These are phyloP conservation scores for Salpingoeca rosetta DNA, from an alignment of 78 protist species.

Conservation along the genomic window DNA sequence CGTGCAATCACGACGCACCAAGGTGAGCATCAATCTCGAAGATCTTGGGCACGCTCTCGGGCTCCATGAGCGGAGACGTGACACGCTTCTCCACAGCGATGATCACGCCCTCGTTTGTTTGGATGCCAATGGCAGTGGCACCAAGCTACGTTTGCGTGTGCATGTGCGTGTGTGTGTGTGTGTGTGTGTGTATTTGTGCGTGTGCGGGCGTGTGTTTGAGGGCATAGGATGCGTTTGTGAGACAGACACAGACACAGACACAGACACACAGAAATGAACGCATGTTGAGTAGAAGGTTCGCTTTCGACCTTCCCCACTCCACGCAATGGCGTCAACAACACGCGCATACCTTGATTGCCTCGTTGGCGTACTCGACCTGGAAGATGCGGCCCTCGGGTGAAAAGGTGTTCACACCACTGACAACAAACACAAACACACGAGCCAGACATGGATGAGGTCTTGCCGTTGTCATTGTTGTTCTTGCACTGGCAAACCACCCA, in stretches of 20 bases:
- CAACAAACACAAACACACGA: background rate
- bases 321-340: background rate
- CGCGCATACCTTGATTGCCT: conserved; percentile 87
- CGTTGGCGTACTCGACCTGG: conserved; percentile 97
- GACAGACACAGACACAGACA: background rate
- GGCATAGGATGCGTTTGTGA: background rate
- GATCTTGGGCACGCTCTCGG: conserved; percentile 52
- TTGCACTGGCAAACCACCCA: no score
- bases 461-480: no score
- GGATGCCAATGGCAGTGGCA: conserved; percentile 94
- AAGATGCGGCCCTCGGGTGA: conserved; percentile 98
- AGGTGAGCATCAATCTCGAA: conserved; percentile 4
- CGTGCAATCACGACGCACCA: no score
- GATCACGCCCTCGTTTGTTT: conserved; percentile 93
- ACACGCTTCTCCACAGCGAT: conserved; percentile 95
- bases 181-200: no score
- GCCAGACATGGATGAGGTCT: no score
- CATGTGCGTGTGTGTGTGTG: no score
- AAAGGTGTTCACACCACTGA: conserved; percentile 96
- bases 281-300: background rate
- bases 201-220: no score
- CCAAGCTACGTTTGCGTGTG: conserved; percentile 87
- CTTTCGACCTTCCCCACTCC: background rate
- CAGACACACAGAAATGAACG: background rate
- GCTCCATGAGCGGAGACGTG: conserved; percentile 86